These are phyloP conservation scores for Ophiorrhiza pumila DNA, from an alignment of 257 asterid genomes.

Conservation along the genomic window DNA sequence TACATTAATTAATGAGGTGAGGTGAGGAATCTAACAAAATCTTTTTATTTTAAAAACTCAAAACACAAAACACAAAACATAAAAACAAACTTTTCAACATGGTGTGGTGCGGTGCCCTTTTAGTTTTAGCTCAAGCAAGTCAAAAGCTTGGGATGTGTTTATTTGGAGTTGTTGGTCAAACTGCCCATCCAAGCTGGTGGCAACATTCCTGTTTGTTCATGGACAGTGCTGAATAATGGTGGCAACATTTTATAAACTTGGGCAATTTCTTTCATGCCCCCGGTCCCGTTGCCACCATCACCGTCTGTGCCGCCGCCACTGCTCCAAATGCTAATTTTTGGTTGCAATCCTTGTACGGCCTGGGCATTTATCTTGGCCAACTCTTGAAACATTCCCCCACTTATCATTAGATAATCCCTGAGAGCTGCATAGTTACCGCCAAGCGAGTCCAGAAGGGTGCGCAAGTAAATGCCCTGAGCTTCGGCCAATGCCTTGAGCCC, in stretches of 20 bases:
- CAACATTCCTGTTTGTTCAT: slow-evolving; percentile 68
- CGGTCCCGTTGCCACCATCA: slow-evolving; percentile 4
- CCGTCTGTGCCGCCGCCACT: slow-evolving; percentile 20
- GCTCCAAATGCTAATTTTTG: slow-evolving; percentile 68
- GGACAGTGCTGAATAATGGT: slow-evolving; percentile 55
- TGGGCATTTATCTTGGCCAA: slow-evolving; percentile 58
- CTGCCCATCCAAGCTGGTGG: slow-evolving; percentile 61
- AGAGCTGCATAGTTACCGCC: slow-evolving; percentile 54
- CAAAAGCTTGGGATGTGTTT: no score
- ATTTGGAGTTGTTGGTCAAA: not conserved
- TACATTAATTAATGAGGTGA: no score
- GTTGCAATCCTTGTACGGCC: slow-evolving; percentile 55
- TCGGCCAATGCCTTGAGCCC: slow-evolving; percentile 55
- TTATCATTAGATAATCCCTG: slow-evolving; percentile 64
- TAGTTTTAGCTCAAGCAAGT: no score
- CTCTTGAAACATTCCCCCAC: slow-evolving; percentile 48
- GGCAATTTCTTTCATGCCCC: slow-evolving; percentile 51
- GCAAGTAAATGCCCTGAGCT: slow-evolving; percentile 56
- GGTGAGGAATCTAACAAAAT: no score
- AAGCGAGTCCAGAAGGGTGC: slow-evolving; percentile 40
- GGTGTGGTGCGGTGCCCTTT: no score
- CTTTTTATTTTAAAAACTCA: no score
- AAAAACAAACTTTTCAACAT: no score
- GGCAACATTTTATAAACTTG: slow-evolving; percentile 64
- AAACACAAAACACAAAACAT: no score